These are phyloP conservation scores for Nothopassalora personata DNA, from an alignment of 2,329 filamentous ascomycete species.

Conservation along the genomic window DNA sequence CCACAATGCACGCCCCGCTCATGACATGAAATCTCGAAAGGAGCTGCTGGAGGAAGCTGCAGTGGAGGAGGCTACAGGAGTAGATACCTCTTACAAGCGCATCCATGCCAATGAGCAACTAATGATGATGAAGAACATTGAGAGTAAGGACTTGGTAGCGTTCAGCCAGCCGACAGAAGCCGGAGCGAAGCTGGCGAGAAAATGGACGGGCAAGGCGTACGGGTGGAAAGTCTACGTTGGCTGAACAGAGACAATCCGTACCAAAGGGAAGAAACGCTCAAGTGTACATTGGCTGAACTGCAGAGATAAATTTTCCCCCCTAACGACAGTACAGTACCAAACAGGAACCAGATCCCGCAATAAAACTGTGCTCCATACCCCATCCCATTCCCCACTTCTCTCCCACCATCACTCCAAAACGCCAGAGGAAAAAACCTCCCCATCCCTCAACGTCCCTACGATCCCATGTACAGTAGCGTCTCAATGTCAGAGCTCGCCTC, in stretches of 20 bases:
- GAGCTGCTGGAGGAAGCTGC: background rate
- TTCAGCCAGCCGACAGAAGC: slow-evolving; percentile 63
- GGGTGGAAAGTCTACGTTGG: slow-evolving; percentile 59
- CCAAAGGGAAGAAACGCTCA: background rate
- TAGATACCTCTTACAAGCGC: background rate
- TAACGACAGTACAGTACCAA: background rate
- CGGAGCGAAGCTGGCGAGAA: slow-evolving; percentile 53
- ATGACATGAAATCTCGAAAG: background rate
- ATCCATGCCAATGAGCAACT: background rate
- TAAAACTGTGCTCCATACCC: background rate
- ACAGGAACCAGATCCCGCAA: background rate
- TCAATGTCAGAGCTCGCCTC: too few relatives aligned
- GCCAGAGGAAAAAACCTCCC: background rate
- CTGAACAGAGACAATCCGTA: slow-evolving; percentile 34
- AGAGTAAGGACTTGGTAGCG: slow-evolving; percentile 52
- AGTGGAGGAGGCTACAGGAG: background rate
- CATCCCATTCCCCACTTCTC: too few relatives aligned
- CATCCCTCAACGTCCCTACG: too few relatives aligned
- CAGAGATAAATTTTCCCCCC: background rate
- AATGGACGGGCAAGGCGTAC: slow-evolving; percentile 51
- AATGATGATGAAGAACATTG: slow-evolving; percentile 48
- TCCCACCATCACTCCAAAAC: background rate
- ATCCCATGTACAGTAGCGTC: too few relatives aligned
- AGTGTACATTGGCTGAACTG: background rate
- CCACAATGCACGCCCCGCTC: background rate